phyloP scores from a whole-genome alignment of 108 stramenopile genomes.

The Skeletonema menzelii region DNA sequence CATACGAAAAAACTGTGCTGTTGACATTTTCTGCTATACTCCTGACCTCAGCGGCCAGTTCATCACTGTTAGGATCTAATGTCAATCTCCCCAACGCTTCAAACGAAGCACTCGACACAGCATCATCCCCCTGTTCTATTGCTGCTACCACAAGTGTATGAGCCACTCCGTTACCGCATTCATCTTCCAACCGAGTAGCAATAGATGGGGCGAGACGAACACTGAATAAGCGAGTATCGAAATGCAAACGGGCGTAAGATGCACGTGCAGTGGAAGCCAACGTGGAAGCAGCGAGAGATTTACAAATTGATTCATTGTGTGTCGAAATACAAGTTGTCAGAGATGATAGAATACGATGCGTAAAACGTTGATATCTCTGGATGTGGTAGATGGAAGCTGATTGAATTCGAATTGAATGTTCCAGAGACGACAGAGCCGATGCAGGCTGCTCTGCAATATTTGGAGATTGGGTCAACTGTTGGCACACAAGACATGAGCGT shows the following conservation, averaged over 20 bases:
- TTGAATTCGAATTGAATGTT: conserved; percentile 8
- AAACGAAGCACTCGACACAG: conserved; percentile 65
- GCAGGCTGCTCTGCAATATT: background rate
- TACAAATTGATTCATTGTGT: conserved; percentile 26
- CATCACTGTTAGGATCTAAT: conserved; percentile 38
- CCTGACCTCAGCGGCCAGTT: conserved; percentile 17
- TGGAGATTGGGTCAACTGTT: conserved; percentile 18
- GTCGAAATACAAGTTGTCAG: conserved; percentile 23
- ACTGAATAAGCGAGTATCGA: conserved; percentile 46
- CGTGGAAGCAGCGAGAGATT: conserved; percentile 53
- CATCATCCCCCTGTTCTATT: conserved; percentile 71
- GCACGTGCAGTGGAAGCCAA: conserved; percentile 58
- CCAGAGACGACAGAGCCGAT: background rate
- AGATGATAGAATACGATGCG: conserved; percentile 18
- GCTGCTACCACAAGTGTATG: conserved; percentile 53
- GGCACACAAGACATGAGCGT: conserved; percentile 22
- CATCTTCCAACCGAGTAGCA: conserved; percentile 56
- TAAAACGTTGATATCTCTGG: conserved; percentile 11
- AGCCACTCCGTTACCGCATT: conserved; percentile 66
- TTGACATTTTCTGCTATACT: conserved; percentile 23
- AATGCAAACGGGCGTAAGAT: conserved; percentile 48
- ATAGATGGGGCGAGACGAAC: conserved; percentile 36
- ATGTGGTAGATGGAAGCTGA: conserved; percentile 29
- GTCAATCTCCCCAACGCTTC: conserved; percentile 61
- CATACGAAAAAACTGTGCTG: conserved; percentile 13